Base-by-base conservation (phyloP, 1,284 basidiomycete species). In the Irpex rosettiformis region DNA sequence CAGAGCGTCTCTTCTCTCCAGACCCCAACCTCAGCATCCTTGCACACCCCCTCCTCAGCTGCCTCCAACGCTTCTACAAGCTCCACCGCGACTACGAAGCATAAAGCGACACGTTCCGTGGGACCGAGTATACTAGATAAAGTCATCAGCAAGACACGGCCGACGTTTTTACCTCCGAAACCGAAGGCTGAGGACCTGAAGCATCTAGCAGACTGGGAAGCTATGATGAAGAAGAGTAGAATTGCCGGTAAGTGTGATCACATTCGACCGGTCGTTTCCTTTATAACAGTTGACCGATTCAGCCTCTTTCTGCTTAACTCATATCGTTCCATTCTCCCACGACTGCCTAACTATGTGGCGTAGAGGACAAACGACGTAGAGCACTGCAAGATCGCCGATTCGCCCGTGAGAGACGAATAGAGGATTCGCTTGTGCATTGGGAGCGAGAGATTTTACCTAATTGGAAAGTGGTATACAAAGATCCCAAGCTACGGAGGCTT, bases 151-250 rank as follows among this genome's bases (percentile, higher is more conserved):
- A 88, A 83, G 70, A 93, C 90, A 0, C 79, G 94, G 24, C 94
- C 93, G 18, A 76, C 82, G 4, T 91, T 88, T 70, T 77, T 97
- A 7, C 95, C 94, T 18, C 94, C 94, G 7, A 97, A 97, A 71
- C 76, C 77, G 56, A 85, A 83, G 58, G 71, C 81, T 54, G 95
- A 97, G 72, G 94, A 97, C 70, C 75, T 81, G 58, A 90, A 86
- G 63, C 94, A 98, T 74, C 78, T 94, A 69, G 85, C 88, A 27
- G 91, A 91, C 68, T 98, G 94, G 93, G 86, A 94, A 69, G 74
- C 80, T 45, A 96, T 98, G 93, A 98, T 98, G 95, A 85, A 84
- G 67, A 81, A 76, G 54, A 91, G 89, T 73, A 82, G 86, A 57
- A 70, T 70, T n/a, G 81, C 85, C 65, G 89, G 91, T 92, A 64